Base-by-base conservation (phyloP, 768 basidiomycete genomes). In the Macrocybe gigantea region DNA sequence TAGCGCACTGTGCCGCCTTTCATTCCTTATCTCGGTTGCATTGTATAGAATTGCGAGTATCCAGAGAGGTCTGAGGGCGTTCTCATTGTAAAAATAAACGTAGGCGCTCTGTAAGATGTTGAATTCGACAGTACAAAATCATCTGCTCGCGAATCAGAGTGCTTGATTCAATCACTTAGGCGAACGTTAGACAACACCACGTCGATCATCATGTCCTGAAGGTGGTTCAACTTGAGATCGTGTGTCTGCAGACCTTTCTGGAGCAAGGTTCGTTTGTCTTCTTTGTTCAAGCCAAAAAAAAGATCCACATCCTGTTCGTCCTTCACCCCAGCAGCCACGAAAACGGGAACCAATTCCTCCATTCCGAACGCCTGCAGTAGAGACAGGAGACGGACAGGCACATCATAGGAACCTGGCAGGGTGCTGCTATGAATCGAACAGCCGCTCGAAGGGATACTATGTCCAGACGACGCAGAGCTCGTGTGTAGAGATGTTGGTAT, bases 301-400 rank as follows among this genome's bases (percentile, higher is more conserved):
- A 46, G 37, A 1, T 40, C 12, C 35, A 63, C 58, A 5, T 60
- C 56, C 6, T 53, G 41, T 9, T 62, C 51, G 10, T 51, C 58
- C 9, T 40, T 57, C 14, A 66, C 50, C 2, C 60, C 60, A 8
- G 56, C 53, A 35, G 44, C 47, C 2, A 59, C 51, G 36, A 66
- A 55, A 3, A 56, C 53, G 22, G 61, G 58, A n/a, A 64, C 45
- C 29, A 66, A 54, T 35, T 65, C 64, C 14, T 54, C 53, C 15
- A 62, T 40, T 13, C 60, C 58, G 32, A 52, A 54, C 4, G 40
- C 33, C 5, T 49, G 48, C 42, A 63, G 42, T 33, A 57, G 34
- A 7, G 45, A 33, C 37, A 51, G 51, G n/a, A 66, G 49, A 29
- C 42, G 51, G 5, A 38, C 29, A 5, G 54, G 45, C 6, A 53